A percentile compares a stretch with the other conserved stretches of the same genome.
Conservation (phyloP, 441 rosid genomes). For the Breynia disticha region DNA sequence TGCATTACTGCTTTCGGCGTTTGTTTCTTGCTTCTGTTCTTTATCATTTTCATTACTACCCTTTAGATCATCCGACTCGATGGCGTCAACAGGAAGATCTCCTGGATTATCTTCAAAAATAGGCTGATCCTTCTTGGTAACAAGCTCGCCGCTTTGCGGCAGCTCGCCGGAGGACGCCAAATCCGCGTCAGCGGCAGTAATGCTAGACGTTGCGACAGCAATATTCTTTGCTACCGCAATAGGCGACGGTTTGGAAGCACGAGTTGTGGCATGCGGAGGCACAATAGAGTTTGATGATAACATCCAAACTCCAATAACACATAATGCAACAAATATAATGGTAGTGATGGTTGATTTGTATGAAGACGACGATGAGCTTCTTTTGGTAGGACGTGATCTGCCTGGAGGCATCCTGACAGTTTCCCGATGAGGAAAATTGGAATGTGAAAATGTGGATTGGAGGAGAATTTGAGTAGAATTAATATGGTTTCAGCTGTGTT, state of each 20-base stretch:
- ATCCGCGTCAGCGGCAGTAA: background rate
- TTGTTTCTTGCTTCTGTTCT: background rate
- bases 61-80: conserved; percentile 49
- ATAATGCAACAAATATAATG: conserved; percentile 47
- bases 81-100: conserved; percentile 71
- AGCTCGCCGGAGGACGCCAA: conserved; percentile 4
- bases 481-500: no score
- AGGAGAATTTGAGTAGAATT: background rate
- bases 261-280: conserved; percentile 38
- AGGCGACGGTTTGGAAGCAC: conserved; percentile 14
- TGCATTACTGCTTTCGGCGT: background rate
- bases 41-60: conserved; percentile 1
- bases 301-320: conserved; percentile 82
- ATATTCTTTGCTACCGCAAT: background rate
- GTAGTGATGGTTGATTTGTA: conserved; percentile 66
- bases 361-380: conserved; percentile 41
- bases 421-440: background rate
- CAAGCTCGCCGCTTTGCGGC: conserved; percentile 1
- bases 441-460: background rate
- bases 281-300: conserved; percentile 43
- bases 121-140: conserved; percentile 23
- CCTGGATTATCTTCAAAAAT: conserved; percentile 79
- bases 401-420: conserved; percentile 41
- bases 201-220: conserved; percentile 3
- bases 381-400: conserved; percentile 50